Evolutionary conservation across 2,329 filamentous ascomycete genomes (phyloP), one percentile per base, ranked within the genome.

Genomic region (Verticillium tricorpus): DNA sequence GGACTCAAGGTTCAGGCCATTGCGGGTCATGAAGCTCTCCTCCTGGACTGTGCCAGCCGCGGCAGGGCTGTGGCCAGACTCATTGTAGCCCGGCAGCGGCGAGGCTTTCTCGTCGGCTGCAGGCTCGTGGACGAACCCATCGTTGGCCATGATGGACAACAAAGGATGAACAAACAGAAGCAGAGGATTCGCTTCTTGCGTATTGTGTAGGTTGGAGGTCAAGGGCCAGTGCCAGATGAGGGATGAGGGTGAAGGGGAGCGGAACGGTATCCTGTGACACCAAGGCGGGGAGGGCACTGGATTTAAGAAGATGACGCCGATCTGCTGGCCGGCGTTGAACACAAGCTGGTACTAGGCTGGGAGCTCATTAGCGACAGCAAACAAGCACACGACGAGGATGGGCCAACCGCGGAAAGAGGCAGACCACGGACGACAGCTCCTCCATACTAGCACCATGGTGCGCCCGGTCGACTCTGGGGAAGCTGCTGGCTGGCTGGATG

Each of bases 1-100:
- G 5, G 67, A 69, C 58, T 67, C 65, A 1, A 65, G 50, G 60
- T 68, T 69, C 40, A 69, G 65, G 22, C 67, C 67, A 17, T 67
- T 67, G 14, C 67, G 66, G 12, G 67, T 69, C 40, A 37, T 25
- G 40, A 52, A 59, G n/a, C 32, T 31, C 31, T 59, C 58, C 22
- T 59, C 40, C 45, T 52, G 45, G 31, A 55, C 45, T 11, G 58
- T 59, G 15, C 31, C 40, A 31, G 58, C 58, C 5, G 31, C 45
- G 12, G 50, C 58, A 45, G 52, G 52, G 31, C 12, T 17, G 45
- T 37, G 58, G 31, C 58, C 58, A 7, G 15, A 11, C 31, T 59
- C 45, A 17, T 59, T 59, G 58, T 59, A 59, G 25, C 58, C 58
- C 15, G 58, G 58, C 15, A 59, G 45, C 32, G 58, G 58, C 17